Conservation (phyloP, 805 yeast genomes). For the Starmerella stellata region DNA sequence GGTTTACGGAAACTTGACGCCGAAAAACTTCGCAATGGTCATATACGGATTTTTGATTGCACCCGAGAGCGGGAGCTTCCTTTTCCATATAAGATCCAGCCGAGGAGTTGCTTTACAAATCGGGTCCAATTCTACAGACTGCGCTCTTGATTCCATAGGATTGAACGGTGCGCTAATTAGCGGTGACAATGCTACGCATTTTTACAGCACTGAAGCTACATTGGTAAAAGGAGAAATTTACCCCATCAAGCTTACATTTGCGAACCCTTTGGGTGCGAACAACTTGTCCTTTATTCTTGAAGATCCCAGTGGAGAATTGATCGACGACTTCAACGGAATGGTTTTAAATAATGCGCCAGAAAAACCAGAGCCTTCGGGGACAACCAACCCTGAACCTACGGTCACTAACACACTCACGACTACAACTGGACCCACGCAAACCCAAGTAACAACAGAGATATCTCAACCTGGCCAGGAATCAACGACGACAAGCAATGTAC, state of each 20-base stretch:
- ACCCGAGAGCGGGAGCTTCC: neutral
- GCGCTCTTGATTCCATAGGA: neutral
- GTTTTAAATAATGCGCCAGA: neutral
- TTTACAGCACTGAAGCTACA: neutral
- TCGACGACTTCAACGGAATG: neutral
- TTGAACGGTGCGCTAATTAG: neutral
- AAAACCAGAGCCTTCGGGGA: neutral
- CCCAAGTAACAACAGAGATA: too few species aligned
- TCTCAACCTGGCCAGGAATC: too few species aligned
- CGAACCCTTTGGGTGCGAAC: neutral
- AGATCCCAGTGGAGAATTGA: neutral
- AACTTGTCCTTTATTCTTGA: neutral
- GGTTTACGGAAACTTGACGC: neutral
- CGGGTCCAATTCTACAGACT: neutral
- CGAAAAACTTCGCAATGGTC: neutral
- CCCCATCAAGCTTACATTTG: neutral
- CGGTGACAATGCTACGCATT: neutral
- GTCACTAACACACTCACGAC: neutral
- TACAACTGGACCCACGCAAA: neutral
- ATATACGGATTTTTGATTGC: neutral
- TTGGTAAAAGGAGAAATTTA: neutral
- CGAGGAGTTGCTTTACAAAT: neutral
- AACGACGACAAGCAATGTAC: neutral
- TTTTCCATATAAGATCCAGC: neutral
- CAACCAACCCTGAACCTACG: neutral